Evolutionary conservation across 164 flowering plant species (phyloP).

Genomic region (Stephania japonica): DNA sequence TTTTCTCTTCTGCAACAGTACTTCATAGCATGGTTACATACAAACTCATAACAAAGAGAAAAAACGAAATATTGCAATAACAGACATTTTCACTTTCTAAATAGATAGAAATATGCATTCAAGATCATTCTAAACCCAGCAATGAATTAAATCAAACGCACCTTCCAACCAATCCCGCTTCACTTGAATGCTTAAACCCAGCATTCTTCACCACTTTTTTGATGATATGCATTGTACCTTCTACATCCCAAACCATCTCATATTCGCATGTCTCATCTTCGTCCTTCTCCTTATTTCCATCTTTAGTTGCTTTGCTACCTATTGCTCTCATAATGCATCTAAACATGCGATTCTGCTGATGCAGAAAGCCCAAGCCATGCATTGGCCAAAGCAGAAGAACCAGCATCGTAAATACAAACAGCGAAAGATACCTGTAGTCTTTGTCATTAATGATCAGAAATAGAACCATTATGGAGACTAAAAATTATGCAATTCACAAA

Average conservation of each 20-base stretch:
- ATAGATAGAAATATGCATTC: not conserved
- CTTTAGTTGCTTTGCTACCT: constrained; percentile 20
- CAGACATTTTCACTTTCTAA: not conserved
- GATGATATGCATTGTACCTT: constrained; percentile 83
- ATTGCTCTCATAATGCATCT: constrained; percentile 25
- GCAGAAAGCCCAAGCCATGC: constrained; percentile 29
- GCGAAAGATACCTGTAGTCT: constrained; percentile 58
- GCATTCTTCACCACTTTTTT: constrained; percentile 36
- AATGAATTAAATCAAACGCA: constrained; percentile 13
- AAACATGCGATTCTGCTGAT: constrained; percentile 18
- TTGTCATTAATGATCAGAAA: constrained; percentile 8
- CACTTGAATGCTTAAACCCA: constrained; percentile 24
- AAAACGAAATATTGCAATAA: no score
- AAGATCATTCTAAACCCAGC: not conserved
- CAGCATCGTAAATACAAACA: constrained; percentile 52
- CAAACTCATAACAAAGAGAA: no score
- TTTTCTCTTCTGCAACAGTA: no score
- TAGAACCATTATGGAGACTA: not conserved
- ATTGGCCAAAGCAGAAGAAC: constrained; percentile 62
- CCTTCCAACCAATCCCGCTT: constrained; percentile 48
- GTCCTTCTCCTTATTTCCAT: constrained; percentile 56
- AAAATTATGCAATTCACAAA: not conserved
- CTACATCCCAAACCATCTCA: constrained; percentile 96
- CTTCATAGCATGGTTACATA: no score
- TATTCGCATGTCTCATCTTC: constrained; percentile 76